Conservation (phyloP, 768 basidiomycete genomes). For the Dentipellis fragilis region DNA sequence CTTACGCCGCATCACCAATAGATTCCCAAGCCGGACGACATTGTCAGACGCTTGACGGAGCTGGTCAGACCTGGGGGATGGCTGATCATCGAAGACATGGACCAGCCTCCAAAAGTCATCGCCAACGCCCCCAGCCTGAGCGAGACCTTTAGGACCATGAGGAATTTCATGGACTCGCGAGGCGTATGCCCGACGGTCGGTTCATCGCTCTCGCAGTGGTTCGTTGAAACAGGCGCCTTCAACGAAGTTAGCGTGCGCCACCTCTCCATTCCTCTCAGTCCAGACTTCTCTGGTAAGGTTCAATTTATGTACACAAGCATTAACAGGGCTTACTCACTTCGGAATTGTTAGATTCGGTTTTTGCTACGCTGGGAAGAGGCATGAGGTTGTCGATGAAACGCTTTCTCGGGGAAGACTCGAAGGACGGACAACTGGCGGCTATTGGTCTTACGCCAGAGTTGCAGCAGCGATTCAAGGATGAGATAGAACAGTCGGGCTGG, state of each 20-base stretch:
- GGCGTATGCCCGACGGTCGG: too few species aligned
- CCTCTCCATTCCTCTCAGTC: not conserved
- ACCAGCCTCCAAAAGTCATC: not conserved
- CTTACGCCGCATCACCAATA: not conserved
- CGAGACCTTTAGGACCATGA: too few species aligned
- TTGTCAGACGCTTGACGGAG: conserved; percentile 10
- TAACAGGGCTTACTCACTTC: too few species aligned
- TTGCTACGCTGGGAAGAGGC: too few species aligned
- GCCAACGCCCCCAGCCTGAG: too few species aligned
- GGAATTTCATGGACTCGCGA: too few species aligned
- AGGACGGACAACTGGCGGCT: not conserved
- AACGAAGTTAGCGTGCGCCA: conserved; percentile 6
- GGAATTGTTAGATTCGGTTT: too few species aligned
- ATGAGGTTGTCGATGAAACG: not conserved
- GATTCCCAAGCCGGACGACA: conserved; percentile 13
- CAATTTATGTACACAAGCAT: too few species aligned
- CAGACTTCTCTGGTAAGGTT: too few species aligned
- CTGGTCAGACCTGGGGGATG: conserved; percentile 18
- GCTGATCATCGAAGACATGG: conserved; percentile 17
- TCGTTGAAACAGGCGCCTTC: not conserved
- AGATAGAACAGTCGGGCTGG: conserved; percentile 2
- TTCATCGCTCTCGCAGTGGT: too few species aligned
- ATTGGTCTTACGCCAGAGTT: conserved; percentile 2
- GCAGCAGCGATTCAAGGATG: not conserved
- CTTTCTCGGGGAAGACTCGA: not conserved